Base-by-base conservation (phyloP, 371 early-diverging fungal genomes). In the Apophysomyces elegans region DNA sequence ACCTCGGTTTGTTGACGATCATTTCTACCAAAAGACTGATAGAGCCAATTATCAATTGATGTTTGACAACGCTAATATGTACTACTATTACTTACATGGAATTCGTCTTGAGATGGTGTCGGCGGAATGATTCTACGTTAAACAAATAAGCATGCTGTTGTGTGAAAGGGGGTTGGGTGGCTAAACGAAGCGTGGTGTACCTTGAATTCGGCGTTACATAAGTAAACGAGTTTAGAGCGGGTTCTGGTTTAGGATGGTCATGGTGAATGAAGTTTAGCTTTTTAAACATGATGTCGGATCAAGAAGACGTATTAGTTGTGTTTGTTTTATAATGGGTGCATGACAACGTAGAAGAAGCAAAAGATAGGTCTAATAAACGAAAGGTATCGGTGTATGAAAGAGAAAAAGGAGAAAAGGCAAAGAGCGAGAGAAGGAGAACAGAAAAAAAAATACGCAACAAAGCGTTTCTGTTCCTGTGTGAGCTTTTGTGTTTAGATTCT, bases 141-240 rank as follows among this genome's bases (percentile, higher is more conserved):
- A 36, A 56, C 13, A 36, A 21, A 7, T 2, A 12, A n/a, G 50
- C 8, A 13, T 44, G 12, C 18, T 13, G 18, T 45, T 12, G 13
- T 59, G 35, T 58, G 2, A 26, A 26, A 26, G 32, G 32, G 32
- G 32, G 32, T 26, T 26, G 32, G 32, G 32, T 26, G 32, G 47
- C 41, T 41, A 41, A 32, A 38, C 37, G 11, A 21, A 7, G 26
- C 35, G 12, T 43, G 38, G 16, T 43, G 32, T 57, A 67, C 67
- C 67, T 61, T n/a, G 67, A 67, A 62, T 67, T 67, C 36, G 67
- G 67, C 21, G 67, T 67, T 37, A 56, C 26, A 56, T 44, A 60
- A 21, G 26, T 62, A 39, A 58, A 59, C 32, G 68, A 59, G 36
- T 62, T 62, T 32, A 41, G 56, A 13, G 62, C 61, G 46, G 64